phyloP scores from a whole-genome alignment of 2,329 filamentous ascomycete genomes.

The Ascochyta koolunga region DNA sequence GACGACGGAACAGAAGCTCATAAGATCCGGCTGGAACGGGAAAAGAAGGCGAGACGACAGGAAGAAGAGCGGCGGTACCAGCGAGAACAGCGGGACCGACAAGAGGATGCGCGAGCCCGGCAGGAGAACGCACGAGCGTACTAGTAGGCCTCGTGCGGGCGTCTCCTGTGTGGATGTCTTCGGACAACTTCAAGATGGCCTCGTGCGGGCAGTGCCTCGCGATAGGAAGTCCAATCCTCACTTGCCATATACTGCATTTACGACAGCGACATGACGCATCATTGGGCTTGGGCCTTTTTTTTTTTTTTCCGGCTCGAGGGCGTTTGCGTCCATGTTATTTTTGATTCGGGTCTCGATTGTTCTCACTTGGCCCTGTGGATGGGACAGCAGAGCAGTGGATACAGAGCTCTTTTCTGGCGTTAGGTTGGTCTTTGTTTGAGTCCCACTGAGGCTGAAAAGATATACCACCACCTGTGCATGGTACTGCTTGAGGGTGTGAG shows the following conservation, averaged over 20 bases:
- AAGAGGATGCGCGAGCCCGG: slow-evolving; percentile 4
- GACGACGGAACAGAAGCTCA: slow-evolving; percentile 71
- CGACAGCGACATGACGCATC: slow-evolving; percentile 47
- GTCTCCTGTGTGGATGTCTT: slow-evolving; percentile 15
- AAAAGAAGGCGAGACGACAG: slow-evolving; percentile 43
- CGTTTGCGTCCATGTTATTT: slow-evolving; percentile 40
- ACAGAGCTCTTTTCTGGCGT: slow-evolving; percentile 16
- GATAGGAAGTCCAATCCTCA: slow-evolving; percentile 20
- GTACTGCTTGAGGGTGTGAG: slow-evolving; percentile 1
- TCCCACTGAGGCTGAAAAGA: slow-evolving; percentile 4
- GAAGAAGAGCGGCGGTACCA: slow-evolving; percentile 43
- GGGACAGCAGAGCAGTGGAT: slow-evolving; percentile 20
- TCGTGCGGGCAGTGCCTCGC: slow-evolving; percentile 12
- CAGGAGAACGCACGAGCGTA: slow-evolving; percentile 19
- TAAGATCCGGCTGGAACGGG: slow-evolving; percentile 59
- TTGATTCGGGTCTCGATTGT: slow-evolving; percentile 29
- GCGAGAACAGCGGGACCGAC: slow-evolving; percentile 28
- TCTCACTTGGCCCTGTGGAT: slow-evolving; percentile 16
- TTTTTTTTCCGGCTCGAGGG: slow-evolving; percentile 35
- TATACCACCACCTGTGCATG: slow-evolving; percentile 23
- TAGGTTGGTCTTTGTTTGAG: slow-evolving; percentile 8
- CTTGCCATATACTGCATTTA: slow-evolving; percentile 49
- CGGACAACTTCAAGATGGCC: slow-evolving; percentile 14
- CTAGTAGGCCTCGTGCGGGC: slow-evolving; percentile 15
- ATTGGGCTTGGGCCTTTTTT: slow-evolving; percentile 31